Base-by-base conservation (phyloP, 129 eudicot genomes). In the Flaveria sonorensis region DNA sequence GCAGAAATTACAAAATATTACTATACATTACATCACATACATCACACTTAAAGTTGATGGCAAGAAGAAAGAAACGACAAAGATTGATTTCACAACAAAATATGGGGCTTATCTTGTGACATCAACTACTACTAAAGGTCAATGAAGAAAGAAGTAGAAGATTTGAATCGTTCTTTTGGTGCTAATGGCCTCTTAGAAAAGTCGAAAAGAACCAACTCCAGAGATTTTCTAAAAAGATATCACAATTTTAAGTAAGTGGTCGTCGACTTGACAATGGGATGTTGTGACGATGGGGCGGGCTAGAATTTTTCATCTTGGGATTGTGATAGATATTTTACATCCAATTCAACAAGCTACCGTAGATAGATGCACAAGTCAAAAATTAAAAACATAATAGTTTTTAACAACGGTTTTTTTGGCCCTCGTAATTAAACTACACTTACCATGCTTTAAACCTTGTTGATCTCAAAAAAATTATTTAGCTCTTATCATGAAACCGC, bases 31-130 rank as follows among this genome's bases (percentile, higher is more conserved):
- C 39, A 32, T 4, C 7, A 28, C 23, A 1, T 60, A 11, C 2
- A 60, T 21, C 24, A 60, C 40, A 4, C 1, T 60, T 23, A 13
- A 60, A 12, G 14, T 57, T 60, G n/a, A n/a, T 59, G 32, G 6
- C 36, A 59, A n/a, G n/a, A n/a, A n/a, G n/a, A 26, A 60, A 60
- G 64, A 23, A 57, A 19, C 0, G 65, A 20, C 23, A 59, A 59
- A 5, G 42, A 26, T 26, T 26, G 19, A 14, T 61, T 13, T 61
- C 68, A 26, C 28, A 14, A 24, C 28, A 61, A 61, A 26, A 14
- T 24, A 1, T 5, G 39, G 39, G 68, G 68, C 68, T 61, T 61
- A 61, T 61, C 68, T n/a, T 1, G 16, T 61, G 68, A 61, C 68
- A 61, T 61, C 68, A 26, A 61, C 68, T 14, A n/a, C 57, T 51